Base-by-base conservation (phyloP, 495 filamentous ascomycete genomes). In the Margaritispora aquatica region DNA sequence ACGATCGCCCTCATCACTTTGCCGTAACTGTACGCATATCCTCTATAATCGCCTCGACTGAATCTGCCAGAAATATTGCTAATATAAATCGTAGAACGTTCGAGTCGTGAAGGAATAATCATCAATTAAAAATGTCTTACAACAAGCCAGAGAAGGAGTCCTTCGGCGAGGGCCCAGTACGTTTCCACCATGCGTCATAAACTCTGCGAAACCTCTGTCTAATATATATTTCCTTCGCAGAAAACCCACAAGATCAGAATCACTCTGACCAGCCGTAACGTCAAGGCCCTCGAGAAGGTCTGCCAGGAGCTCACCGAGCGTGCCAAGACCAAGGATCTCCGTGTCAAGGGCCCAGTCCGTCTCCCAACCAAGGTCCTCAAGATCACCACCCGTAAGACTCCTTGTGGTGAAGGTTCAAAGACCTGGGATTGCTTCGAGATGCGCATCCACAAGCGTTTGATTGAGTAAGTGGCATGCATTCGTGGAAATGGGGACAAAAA, bases 371-470 rank as follows among this genome's bases (percentile, higher is more conserved):
- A 97, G 86, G 88, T 84, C 72, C 86, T 98, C 68, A 88, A 95
- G 82, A 84, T 97, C 83, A 93, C 91, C 71, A 96, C 91, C 78
- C 80, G 89, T 68, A 93, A 92, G 88, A 96, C 94, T 64, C 94
- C 94, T 73, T 94, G 90, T 77, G 94, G 94, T 87, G 94, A 98
- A 84, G 94, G 94, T 78, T 96, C 90, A 75, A 98, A 98, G 88
- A 98, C 94, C 72, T 97, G 94, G 94, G 94, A 98, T 79, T 87
- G 82, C 74, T 97, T 84, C 77, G 95, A 98, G 88, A 95, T 97
- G 92, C 88, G 94, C 80, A 95, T 97, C 74, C 92, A 97, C 83
- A 97, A 97, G 85, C 89, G 93, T 73, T 84, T 95, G 71, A 95
- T 96, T 75, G 89, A 94, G 88, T 92, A 72, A 70, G 87, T 23